Conservation (phyloP, 306 rosid genomes). For the Trifolium repens region DNA sequence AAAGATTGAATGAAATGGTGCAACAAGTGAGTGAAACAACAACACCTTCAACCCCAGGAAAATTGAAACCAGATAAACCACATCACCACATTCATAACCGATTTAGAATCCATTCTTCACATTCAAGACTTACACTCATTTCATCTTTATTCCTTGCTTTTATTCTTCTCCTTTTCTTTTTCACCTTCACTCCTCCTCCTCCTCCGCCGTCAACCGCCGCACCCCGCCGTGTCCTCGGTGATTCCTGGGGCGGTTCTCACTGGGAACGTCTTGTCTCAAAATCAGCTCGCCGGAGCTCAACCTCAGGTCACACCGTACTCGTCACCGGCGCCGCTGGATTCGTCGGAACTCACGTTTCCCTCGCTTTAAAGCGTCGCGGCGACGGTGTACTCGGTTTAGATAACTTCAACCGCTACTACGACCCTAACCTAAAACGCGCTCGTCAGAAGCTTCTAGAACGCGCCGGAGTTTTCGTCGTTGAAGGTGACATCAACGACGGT, state of each 20-base stretch:
- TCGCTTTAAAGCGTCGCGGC: slow-evolving; percentile 78
- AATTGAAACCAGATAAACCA: slow-evolving; percentile 71
- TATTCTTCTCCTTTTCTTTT: slow-evolving; percentile 45
- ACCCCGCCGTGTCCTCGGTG: slow-evolving; percentile 51
- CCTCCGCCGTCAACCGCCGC: slow-evolving; percentile 43
- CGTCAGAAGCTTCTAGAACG: slow-evolving; percentile 75
- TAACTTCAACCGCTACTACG: slow-evolving; percentile 78
- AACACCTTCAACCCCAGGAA: slow-evolving; percentile 85
- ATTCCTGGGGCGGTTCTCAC: slow-evolving; percentile 73
- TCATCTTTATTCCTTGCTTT: slow-evolving; percentile 63
- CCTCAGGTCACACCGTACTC: slow-evolving; percentile 58
- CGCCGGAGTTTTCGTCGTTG: slow-evolving; percentile 79
- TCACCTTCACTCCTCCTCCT: slow-evolving; percentile 51
- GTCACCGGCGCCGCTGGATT: slow-evolving; percentile 88
- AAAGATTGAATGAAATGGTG: slow-evolving; percentile 53
- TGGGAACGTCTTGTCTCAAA: slow-evolving; percentile 81
- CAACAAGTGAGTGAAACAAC: slow-evolving; percentile 62
- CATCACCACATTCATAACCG: slow-evolving; percentile 63
- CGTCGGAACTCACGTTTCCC: slow-evolving; percentile 79
- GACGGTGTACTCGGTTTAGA: slow-evolving; percentile 85
- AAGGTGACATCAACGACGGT: slow-evolving; percentile 76
- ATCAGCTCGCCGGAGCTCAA: slow-evolving; percentile 51
- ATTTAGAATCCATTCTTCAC: slow-evolving; percentile 55
- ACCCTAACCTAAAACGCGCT: slow-evolving; percentile 65
- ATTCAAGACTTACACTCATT: slow-evolving; percentile 63